Evolutionary conservation across 176 grass and related monocot genomes (phyloP), one percentile per base, ranked within the genome.

Genomic region (Eleusine coracana): DNA sequence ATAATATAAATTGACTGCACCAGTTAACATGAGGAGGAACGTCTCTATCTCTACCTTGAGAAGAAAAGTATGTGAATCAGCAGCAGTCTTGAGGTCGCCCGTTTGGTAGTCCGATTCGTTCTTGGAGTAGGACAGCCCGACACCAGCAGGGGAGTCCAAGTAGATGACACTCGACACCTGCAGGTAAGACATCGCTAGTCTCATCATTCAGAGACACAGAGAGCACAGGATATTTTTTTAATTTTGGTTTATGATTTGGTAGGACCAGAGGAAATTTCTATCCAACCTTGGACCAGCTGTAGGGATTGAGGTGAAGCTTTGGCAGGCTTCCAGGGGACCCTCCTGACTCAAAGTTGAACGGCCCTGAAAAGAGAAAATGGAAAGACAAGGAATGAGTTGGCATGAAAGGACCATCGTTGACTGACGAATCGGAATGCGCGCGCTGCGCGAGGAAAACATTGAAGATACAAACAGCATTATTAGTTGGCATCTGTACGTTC

Each of bases 251-350:
- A 34, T 34, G 31, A 34, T 34, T 34, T 4, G 10, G 15, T 3
- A 63, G 20, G 25, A 18, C 42, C 23, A 46, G 52, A 2, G 12
- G 40, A 69, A 79, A 39, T 34, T 17, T 31, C 42, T 18, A 78
- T 92, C 94, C 92, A 78, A 97, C 94, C 92, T 97, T 97, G 38
- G 94, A 97, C 94, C 94, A 94, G 83, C 86, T 92, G 37, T 94
- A 97, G 12, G 92, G 87, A 56, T 97, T 94, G 73, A 97, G 87
- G 64, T 94, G 94, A 51, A 97, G 94, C 89, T 92, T 88, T 49
- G 94, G 94, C 28, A 97, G 65, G 61, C 73, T 92, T 6, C 27
- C 42, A 23, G 46, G 45, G 12, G 89, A 90, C 31, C 74, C 74
- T 3, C 86, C 87, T 5, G 83, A 80, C 83, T 94, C 83, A 54